Evolutionary conservation across 371 early-diverging fungal genomes (phyloP).

Genomic region (Apophysomyces variabilis): DNA sequence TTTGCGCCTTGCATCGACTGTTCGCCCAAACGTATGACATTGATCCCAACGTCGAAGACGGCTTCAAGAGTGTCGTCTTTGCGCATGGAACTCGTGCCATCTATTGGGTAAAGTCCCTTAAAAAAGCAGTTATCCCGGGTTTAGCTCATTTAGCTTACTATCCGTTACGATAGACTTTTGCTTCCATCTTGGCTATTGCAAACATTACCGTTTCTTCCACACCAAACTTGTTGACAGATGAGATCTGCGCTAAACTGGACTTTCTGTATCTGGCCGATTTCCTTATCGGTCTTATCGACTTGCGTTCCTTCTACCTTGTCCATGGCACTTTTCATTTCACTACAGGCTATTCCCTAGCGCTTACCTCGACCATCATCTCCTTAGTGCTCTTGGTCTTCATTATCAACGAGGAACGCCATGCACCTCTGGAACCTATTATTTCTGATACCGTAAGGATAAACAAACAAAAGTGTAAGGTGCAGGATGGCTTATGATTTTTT

Average conservation of each 20-base stretch:
- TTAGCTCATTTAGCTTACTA: too few species aligned
- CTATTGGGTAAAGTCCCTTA: conserved; percentile 29
- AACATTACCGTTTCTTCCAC: conserved; percentile 26
- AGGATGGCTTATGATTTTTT: not conserved
- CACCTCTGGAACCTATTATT: conserved; percentile 33
- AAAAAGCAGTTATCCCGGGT: too few species aligned
- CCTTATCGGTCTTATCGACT: conserved; percentile 13
- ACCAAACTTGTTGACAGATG: conserved; percentile 21
- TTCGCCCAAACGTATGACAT: conserved; percentile 8
- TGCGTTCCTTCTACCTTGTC: conserved; percentile 16
- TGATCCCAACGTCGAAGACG: conserved; percentile 28
- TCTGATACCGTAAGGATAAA: conserved; percentile 31
- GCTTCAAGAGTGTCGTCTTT: conserved; percentile 4
- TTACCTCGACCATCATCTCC: conserved; percentile 6
- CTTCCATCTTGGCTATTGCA: conserved; percentile 25
- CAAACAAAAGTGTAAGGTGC: too few species aligned
- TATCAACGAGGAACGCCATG: conserved; percentile 31
- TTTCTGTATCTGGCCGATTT: conserved; percentile 11
- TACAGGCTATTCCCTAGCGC: conserved; percentile 14
- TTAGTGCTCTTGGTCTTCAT: conserved; percentile 15
- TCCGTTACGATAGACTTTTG: conserved; percentile 21
- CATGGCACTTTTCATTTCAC: not conserved
- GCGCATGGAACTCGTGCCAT: conserved; percentile 12
- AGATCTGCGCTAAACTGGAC: conserved; percentile 39
- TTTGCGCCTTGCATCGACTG: conserved; percentile 14